Conservation (phyloP, 352 stramenopile species). For the Pythium phragmitis region DNA sequence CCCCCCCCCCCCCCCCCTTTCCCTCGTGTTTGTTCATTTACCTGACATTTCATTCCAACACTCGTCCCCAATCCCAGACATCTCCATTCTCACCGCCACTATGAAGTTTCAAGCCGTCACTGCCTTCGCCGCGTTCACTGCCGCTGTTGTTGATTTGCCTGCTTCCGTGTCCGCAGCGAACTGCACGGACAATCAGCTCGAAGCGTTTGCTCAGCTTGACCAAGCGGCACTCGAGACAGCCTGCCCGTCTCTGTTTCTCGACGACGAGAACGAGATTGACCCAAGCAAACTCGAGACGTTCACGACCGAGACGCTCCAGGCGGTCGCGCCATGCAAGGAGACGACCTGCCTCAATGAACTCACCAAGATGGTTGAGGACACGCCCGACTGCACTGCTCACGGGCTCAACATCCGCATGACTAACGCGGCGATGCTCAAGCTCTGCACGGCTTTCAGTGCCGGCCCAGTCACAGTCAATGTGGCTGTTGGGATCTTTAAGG, state of each 20-base stretch:
- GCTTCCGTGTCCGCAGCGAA: neutral
- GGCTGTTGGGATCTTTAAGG: too few relatives aligned
- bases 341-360: neutral
- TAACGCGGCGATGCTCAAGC: neutral
- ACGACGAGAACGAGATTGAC: slow-evolving; percentile 3
- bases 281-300: neutral
- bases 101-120: slow-evolving; percentile 7
- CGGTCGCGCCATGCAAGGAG: slow-evolving; percentile 12
- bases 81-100: neutral
- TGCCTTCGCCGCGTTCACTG: neutral
- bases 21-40: neutral
- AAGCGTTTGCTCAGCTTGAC: neutral
- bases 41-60: neutral
- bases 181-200: slow-evolving; percentile 9
- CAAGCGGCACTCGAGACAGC: neutral
- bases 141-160: neutral
- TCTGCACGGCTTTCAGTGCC: neutral
- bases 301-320: neutral
- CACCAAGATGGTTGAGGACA: neutral
- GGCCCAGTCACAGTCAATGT: neutral
- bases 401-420: neutral
- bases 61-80: neutral
- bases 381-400: neutral
- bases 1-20: too few relatives aligned
- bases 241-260: slow-evolving; percentile 8